phyloP scores from a whole-genome alignment of 257 asterid genomes.

The Avicennia marina region DNA sequence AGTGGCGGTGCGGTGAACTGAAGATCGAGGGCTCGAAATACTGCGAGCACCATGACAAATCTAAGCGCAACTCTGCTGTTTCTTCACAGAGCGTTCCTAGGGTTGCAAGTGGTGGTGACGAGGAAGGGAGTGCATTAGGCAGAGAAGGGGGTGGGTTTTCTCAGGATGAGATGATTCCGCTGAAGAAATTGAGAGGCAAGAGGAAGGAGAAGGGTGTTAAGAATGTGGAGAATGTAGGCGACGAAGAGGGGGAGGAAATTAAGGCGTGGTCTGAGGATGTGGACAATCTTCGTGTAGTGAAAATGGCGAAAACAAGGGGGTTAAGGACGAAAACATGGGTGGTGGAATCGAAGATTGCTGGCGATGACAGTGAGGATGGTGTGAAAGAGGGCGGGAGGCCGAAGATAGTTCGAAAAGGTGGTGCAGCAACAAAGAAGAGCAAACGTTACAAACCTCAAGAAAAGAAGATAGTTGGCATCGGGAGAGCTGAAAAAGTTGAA shows the following conservation, averaged over 20 bases:
- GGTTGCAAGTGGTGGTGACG: too few relatives aligned
- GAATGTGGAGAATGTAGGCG: background rate
- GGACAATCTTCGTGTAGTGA: background rate
- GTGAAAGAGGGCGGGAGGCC: background rate
- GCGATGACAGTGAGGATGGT: slow-evolving; percentile 6
- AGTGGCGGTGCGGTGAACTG: too few relatives aligned
- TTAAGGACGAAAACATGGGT: slow-evolving; percentile 2
- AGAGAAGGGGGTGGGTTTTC: slow-evolving; percentile 1
- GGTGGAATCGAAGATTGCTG: background rate
- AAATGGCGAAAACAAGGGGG: slow-evolving; percentile 12
- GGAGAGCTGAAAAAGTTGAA: slow-evolving; percentile 11
- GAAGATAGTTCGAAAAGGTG: background rate
- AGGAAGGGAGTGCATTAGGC: background rate
- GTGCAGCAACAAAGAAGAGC: background rate
- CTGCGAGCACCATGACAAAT: too few relatives aligned
- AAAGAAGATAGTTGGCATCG: background rate
- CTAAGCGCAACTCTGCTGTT: too few relatives aligned
- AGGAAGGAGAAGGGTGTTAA: slow-evolving; percentile 9
- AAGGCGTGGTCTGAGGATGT: background rate
- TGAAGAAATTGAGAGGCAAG: slow-evolving; percentile 20
- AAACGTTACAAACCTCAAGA: background rate
- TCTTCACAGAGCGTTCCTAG: too few relatives aligned
- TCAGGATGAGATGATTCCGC: slow-evolving; percentile 22
- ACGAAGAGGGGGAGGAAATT: background rate
- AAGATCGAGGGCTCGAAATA: too few relatives aligned